phyloP scores from a whole-genome alignment of 345 rosid genomes.

The Populus deltoides region DNA sequence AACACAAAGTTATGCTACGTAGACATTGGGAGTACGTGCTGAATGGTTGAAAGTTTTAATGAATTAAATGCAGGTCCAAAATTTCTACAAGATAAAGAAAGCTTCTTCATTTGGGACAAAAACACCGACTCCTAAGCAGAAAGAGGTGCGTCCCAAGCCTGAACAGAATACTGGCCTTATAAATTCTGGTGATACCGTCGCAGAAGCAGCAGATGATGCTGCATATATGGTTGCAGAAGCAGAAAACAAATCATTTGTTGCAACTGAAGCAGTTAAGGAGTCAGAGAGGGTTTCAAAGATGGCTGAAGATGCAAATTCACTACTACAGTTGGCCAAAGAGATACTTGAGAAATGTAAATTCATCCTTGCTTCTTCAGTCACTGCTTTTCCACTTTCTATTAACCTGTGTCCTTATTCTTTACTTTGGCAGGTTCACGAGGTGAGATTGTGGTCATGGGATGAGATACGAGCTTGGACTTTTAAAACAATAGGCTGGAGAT shows the following conservation, averaged over 20 bases:
- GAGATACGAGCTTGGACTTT: neutral
- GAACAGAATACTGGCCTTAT: slow-evolving; percentile 15
- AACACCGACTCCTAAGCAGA: slow-evolving; percentile 29
- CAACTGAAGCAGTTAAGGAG: slow-evolving; percentile 73
- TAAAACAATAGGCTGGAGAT: neutral
- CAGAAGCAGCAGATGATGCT: slow-evolving; percentile 62
- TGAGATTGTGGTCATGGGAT: slow-evolving; percentile 41
- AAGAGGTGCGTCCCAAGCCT: slow-evolving; percentile 37
- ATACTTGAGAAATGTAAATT: slow-evolving; percentile 51
- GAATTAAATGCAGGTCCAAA: slow-evolving; percentile 43
- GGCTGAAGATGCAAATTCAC: slow-evolving; percentile 49
- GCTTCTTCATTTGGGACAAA: slow-evolving; percentile 24
- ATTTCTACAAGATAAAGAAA: slow-evolving; percentile 44
- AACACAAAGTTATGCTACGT: neutral
- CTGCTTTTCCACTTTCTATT: neutral
- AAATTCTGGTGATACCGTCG: slow-evolving; percentile 34
- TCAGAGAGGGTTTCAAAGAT: slow-evolving; percentile 59
- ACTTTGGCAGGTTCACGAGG: slow-evolving; percentile 42
- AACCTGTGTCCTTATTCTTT: neutral
- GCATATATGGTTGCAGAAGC: slow-evolving; percentile 75
- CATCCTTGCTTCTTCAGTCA: neutral
- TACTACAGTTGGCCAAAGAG: slow-evolving; percentile 47
- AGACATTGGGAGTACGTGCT: neutral
- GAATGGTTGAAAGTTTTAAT: slow-evolving; percentile 1
- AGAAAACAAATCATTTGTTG: slow-evolving; percentile 65